phyloP scores from a whole-genome alignment of 352 stramenopile species.

The Phytopythium oedochilum region DNA sequence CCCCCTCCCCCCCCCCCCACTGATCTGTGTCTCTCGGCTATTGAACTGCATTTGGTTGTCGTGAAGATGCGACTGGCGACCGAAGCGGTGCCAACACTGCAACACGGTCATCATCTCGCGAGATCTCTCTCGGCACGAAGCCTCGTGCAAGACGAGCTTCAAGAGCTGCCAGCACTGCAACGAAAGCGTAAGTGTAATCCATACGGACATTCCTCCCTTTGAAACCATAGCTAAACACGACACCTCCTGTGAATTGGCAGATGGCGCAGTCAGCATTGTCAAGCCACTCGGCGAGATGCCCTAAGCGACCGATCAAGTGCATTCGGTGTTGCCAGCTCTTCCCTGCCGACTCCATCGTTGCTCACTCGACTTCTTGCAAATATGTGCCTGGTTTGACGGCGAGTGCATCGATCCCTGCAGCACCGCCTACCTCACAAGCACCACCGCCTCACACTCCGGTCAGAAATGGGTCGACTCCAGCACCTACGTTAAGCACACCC shows the following conservation, averaged over 20 bases:
- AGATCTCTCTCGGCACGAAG: constrained; percentile 57
- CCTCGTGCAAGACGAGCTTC: constrained; percentile 55
- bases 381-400: constrained; percentile 19
- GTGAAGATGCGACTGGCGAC: constrained; percentile 69
- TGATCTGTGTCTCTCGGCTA: too few species aligned
- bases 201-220: neutral
- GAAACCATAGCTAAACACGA: too few species aligned
- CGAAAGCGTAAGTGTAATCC: constrained; percentile 34
- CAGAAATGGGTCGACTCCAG: neutral
- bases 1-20: neutral
- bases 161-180: constrained; percentile 68
- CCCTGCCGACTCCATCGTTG: constrained; percentile 64
- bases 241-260: constrained; percentile 16
- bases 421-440: neutral
- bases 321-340: constrained; percentile 80
- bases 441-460: neutral
- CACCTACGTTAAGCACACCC: neutral
- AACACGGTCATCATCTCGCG: constrained; percentile 81
- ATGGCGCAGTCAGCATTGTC: constrained; percentile 43
- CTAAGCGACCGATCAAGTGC: constrained; percentile 78
- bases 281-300: constrained; percentile 48
- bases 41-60: neutral
- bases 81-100: constrained; percentile 71
- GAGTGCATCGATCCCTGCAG: neutral
- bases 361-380: constrained; percentile 69